Conservation (phyloP, 495 filamentous ascomycete species). For the Talaromyces wortmannii region DNA sequence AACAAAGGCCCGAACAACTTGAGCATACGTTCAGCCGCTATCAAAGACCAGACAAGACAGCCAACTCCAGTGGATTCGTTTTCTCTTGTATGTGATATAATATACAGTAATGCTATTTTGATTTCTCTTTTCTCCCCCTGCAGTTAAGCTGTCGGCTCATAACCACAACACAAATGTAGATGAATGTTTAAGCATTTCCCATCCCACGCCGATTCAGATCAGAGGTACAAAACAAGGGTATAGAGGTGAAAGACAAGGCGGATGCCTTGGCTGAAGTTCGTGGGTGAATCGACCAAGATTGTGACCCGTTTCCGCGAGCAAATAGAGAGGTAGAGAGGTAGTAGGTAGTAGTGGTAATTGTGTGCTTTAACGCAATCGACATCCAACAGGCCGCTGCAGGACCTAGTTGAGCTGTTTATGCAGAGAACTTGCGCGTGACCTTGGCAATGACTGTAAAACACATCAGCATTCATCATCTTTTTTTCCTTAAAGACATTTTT, state of each 20-base stretch:
- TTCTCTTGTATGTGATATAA: background rate
- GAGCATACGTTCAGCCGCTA: too few species aligned
- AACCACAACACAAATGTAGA: background rate
- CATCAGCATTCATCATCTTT: constrained; percentile 13
- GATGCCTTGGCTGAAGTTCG: too few species aligned
- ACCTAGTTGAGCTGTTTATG: constrained; percentile 18
- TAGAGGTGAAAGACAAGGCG: too few species aligned
- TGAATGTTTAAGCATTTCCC: background rate
- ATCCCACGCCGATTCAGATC: background rate
- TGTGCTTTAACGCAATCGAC: background rate
- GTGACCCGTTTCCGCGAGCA: too few species aligned
- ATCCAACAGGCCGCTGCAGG: background rate
- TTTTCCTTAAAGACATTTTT: background rate
- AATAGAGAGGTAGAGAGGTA: constrained; percentile 7
- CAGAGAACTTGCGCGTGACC: constrained; percentile 84
- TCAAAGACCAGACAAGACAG: background rate
- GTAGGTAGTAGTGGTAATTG: background rate
- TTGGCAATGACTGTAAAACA: constrained; percentile 79
- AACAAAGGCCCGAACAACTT: too few species aligned
- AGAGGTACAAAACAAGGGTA: background rate
- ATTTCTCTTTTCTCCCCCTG: background rate
- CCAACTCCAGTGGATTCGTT: background rate
- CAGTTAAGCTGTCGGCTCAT: background rate
- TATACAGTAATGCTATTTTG: background rate
- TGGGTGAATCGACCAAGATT: too few species aligned